Evolutionary conservation across 345 rosid genomes (phyloP), one percentile per base, ranked within the genome.

Genomic region (Lepidium didymum): DNA sequence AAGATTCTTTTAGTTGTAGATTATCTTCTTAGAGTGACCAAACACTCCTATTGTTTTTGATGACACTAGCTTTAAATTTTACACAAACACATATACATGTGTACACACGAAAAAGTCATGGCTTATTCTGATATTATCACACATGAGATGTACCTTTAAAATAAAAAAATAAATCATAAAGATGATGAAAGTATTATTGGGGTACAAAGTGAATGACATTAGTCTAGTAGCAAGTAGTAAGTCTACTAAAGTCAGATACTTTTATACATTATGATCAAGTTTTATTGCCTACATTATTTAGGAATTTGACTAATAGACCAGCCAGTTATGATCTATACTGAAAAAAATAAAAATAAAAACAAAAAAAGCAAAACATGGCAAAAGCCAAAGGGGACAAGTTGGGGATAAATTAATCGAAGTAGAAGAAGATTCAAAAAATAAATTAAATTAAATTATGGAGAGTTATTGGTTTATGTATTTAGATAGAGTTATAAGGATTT

Each of bases 331-430:
- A n/a, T n/a, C n/a, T n/a, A n/a, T n/a, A n/a, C n/a, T n/a, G n/a
- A n/a, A n/a, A n/a, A n/a, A n/a, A n/a, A n/a, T n/a, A n/a, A n/a
- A n/a, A n/a, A n/a, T n/a, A n/a, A n/a, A n/a, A n/a, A n/a, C n/a
- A n/a, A n/a, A n/a, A n/a, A n/a, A 56, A 38, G 65, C 13, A 73
- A 65, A 61, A 73, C 71, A 73, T 31, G 54, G 53, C 70, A 64
- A 27, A 72, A 8, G 58, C 50, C 6, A 35, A 47, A 57, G 47
- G 67, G 46, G 55, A 65, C 77, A 65, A 65, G 55, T 73, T 65
- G 67, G 13, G 5, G 53, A 57, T 73, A 73, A 64, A 73, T 55
- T 64, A 64, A 56, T 29, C 38, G 2, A 16, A 56, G 54, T 10
- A 21, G 14, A 49, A n/a, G 8, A 31, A 21, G 14, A 1, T 9